Conservation (phyloP, 345 rosid species). For the Eucalyptus polybractea region DNA sequence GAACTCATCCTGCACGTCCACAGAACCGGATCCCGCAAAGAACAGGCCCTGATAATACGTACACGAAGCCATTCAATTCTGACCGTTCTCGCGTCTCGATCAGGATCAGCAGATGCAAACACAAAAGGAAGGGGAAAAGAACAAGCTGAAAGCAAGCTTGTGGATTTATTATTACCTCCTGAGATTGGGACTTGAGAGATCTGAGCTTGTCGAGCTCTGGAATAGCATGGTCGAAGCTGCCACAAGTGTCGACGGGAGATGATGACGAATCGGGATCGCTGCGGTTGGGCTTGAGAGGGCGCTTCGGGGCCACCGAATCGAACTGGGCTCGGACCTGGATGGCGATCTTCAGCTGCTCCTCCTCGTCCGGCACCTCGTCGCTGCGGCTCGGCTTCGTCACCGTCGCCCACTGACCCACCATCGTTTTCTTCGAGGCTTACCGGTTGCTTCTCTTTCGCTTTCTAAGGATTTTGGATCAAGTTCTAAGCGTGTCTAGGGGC, state of each 20-base stretch:
- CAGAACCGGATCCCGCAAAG: constrained; percentile 2
- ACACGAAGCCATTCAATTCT: neutral
- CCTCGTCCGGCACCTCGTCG: constrained; percentile 49
- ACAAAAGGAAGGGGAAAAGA: neutral
- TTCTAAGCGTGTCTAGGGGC: neutral
- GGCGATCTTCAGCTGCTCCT: constrained; percentile 32
- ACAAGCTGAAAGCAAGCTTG: neutral
- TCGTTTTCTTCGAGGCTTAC: neutral
- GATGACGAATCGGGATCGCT: constrained; percentile 36
- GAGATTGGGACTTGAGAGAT: constrained; percentile 42
- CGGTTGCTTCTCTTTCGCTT: neutral
- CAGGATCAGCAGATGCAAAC: neutral
- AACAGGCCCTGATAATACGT: constrained; percentile 7
- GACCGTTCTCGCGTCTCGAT: neutral
- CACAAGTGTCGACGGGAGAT: neutral
- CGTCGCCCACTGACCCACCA: constrained; percentile 12
- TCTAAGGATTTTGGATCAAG: neutral
- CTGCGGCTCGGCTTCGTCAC: constrained; percentile 67
- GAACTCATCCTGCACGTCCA: constrained; percentile 32
- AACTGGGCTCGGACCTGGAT: constrained; percentile 46
- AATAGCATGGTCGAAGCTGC: neutral
- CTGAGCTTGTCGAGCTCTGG: constrained; percentile 51
- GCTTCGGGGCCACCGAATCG: constrained; percentile 50
- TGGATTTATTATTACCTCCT: neutral
- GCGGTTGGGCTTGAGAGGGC: constrained; percentile 61